Evolutionary conservation across 345 rosid genomes (phyloP).

Genomic region (Adansonia digitata): DNA sequence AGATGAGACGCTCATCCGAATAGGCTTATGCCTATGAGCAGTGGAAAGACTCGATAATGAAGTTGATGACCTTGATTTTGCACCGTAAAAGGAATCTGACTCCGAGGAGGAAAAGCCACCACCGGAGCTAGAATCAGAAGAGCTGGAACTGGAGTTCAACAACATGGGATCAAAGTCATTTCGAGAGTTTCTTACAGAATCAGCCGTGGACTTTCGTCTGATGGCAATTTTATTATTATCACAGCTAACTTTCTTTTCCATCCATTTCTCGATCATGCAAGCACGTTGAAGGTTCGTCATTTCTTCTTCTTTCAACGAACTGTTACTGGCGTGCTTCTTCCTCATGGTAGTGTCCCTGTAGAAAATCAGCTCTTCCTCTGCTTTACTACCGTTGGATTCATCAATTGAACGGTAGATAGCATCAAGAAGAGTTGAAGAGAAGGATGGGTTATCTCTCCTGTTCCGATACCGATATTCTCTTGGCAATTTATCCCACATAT

Average conservation of each 20-base stretch:
- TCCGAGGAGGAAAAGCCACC: conserved; percentile 78
- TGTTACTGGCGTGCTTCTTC: conserved; percentile 7
- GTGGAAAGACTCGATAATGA: conserved; percentile 22
- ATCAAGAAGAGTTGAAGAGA: conserved; percentile 79
- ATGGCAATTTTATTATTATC: conserved; percentile 1
- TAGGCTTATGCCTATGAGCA: conserved; percentile 43
- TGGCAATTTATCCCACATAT: conserved; percentile 33
- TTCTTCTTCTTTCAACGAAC: conserved; percentile 10
- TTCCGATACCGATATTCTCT: conserved; percentile 26
- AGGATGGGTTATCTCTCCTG: conserved; percentile 53
- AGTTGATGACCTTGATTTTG: conserved; percentile 25
- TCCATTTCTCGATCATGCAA: conserved; percentile 45
- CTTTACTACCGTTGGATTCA: conserved; percentile 33
- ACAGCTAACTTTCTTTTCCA: conserved; percentile 35
- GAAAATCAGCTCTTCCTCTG: conserved; percentile 23
- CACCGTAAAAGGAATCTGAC: conserved; percentile 47
- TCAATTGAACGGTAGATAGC: conserved; percentile 77
- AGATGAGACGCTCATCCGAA: conserved; percentile 38
- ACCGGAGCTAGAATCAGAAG: conserved; percentile 65
- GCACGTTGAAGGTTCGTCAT: conserved; percentile 17
- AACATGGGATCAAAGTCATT: conserved; percentile 27
- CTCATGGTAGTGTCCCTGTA: conserved; percentile 21
- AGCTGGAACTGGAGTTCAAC: conserved; percentile 56
- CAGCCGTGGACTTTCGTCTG: conserved; percentile 47
- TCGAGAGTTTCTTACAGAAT: conserved; percentile 25